These are phyloP conservation scores for Exophiala dermatitidis DNA, from an alignment of 2,329 filamentous ascomycete species.

Conservation along the genomic window DNA sequence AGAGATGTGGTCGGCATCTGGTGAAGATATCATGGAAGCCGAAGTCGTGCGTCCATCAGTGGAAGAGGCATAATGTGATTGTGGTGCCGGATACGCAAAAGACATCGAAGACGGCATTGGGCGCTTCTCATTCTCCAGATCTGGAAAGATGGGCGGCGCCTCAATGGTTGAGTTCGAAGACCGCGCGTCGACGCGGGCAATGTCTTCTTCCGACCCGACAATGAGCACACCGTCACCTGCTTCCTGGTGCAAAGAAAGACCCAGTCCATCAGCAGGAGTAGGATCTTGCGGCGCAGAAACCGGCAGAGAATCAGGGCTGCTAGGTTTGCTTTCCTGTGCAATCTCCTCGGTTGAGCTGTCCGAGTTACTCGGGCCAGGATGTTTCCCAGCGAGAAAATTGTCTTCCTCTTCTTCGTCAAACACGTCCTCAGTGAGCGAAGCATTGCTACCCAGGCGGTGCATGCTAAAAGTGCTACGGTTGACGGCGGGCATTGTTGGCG, in stretches of 20 bases:
- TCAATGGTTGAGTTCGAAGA: conserved; percentile 28
- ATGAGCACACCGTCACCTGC: conserved; percentile 24
- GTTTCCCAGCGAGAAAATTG: conserved; percentile 37
- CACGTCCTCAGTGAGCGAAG: conserved; percentile 40
- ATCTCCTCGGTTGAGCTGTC: background rate
- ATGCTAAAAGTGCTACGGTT: conserved; percentile 37
- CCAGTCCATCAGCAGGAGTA: conserved; percentile 21
- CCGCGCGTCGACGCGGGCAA: conserved; percentile 14
- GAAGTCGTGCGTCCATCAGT: conserved; percentile 33
- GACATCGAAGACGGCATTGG: conserved; percentile 39
- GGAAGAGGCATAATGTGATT: conserved; percentile 34
- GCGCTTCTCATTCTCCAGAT: conserved; percentile 32
- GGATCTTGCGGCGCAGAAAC: conserved; percentile 19
- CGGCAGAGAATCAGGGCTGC: background rate
- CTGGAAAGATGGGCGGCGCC: conserved; percentile 20
- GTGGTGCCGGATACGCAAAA: conserved; percentile 35
- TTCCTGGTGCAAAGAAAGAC: conserved; percentile 14
- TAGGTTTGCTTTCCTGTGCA: conserved; percentile 4
- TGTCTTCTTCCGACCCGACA: conserved; percentile 24
- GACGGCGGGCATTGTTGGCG: conserved; percentile 43
- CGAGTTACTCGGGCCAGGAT: background rate
- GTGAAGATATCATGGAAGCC: conserved; percentile 41
- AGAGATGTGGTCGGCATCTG: conserved; percentile 36
- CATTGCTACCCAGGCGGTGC: conserved; percentile 34
- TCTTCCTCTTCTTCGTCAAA: conserved; percentile 48